Evolutionary conservation across 176 grass and related monocot species (phyloP).

Genomic region (Elaeis guineensis): DNA sequence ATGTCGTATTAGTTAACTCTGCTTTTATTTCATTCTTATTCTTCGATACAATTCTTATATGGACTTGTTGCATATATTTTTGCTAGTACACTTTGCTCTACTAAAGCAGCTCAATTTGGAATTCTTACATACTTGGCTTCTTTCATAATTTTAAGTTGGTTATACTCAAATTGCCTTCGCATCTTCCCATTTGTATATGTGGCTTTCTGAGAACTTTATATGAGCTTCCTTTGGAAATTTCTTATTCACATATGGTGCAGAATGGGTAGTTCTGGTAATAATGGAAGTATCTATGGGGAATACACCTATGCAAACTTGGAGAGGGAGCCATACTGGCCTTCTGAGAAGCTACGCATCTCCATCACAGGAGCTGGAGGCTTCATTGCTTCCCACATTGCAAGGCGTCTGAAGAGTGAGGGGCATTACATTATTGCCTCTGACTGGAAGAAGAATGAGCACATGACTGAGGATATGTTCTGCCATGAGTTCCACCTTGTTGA

Average conservation of each 20-base stretch:
- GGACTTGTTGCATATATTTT: no score
- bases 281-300: constrained; percentile 4
- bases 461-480: constrained; percentile 88
- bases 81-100: no score
- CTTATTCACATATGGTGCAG: not conserved
- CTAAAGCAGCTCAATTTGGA: no score
- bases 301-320: constrained; percentile 13
- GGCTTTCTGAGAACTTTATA: not conserved
- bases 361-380: constrained; percentile 59
- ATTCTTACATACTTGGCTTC: no score
- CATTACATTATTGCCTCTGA: constrained; percentile 81
- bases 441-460: constrained; percentile 97
- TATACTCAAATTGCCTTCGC: no score
- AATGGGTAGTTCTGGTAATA: constrained; percentile 14
- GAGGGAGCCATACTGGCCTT: constrained; percentile 17
- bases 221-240: not conserved
- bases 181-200: not conserved
- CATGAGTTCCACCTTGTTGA: constrained; percentile 87
- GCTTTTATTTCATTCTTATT: no score
- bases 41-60: no score
- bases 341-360: constrained; percentile 11
- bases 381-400: constrained; percentile 81
- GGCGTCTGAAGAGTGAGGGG: constrained; percentile 64
- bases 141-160: no score
- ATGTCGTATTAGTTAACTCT: no score